A percentile compares a stretch with the other conserved stretches of the same genome.
These are phyloP conservation scores for Kuraishia piskuri DNA, from an alignment of 805 yeast species.

Conservation along the genomic window DNA sequence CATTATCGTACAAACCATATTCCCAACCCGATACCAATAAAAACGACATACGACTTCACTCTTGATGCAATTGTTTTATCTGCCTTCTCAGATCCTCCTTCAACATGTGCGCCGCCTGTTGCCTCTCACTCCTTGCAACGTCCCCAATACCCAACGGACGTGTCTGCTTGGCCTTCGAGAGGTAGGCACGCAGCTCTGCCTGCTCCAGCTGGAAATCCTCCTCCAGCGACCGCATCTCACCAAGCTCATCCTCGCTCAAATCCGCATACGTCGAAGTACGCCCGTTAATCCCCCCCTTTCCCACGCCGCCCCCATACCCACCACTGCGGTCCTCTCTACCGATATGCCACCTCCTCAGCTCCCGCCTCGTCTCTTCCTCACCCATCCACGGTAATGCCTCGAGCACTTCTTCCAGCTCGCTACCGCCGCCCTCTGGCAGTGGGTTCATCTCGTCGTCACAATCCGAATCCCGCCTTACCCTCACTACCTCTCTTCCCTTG, in stretches of 20 bases:
- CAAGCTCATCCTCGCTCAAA: constrained; percentile 20
- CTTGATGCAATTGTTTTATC: constrained; percentile 5
- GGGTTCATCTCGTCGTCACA: background rate
- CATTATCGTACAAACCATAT: constrained; percentile 4
- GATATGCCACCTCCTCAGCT: background rate
- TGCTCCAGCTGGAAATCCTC: constrained; percentile 21
- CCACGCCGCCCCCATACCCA: background rate
- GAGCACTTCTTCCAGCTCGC: constrained; percentile 6
- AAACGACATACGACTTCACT: constrained; percentile 4
- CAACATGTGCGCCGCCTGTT: constrained; percentile 1
- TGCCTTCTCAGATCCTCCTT: constrained; percentile 6
- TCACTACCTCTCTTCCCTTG: background rate
- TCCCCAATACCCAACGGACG: background rate
- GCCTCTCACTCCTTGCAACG: constrained; percentile 1
- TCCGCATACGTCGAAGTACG: constrained; percentile 7
- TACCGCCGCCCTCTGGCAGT: background rate
- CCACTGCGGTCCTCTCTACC: background rate
- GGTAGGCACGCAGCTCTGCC: background rate
- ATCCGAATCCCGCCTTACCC: background rate
- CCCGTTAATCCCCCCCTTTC: background rate
- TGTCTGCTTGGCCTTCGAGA: background rate
- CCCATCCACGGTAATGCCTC: constrained; percentile 16
- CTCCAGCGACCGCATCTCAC: constrained; percentile 21
- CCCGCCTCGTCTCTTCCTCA: constrained; percentile 10
- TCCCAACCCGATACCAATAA: constrained; percentile 6